Percentiles rank a stretch among this genome's conserved stretches.
phyloP scores from a whole-genome alignment of 306 rosid species.

The Vigna hirtella region DNA sequence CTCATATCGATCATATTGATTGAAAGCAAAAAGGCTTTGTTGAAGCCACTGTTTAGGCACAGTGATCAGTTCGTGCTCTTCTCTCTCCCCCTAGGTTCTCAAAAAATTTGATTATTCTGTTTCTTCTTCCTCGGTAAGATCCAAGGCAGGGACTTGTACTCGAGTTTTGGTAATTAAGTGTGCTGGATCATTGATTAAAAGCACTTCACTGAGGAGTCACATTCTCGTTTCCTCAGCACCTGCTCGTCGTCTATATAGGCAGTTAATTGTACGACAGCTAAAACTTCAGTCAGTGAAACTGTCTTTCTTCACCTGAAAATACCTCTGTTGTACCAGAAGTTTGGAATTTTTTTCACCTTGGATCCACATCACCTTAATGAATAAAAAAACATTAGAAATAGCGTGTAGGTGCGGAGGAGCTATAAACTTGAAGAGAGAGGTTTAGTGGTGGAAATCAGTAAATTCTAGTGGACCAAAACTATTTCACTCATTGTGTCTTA shows the following conservation, averaged over 20 bases:
- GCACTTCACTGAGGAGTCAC: constrained; percentile 49
- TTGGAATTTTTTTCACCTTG: constrained; percentile 30
- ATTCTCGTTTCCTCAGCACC: constrained; percentile 46
- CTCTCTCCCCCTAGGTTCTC: constrained; percentile 36
- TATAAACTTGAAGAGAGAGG: constrained; percentile 17
- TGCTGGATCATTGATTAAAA: constrained; percentile 41
- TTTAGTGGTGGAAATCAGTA: constrained; percentile 35
- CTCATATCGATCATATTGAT: constrained; percentile 32
- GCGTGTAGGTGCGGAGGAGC: constrained; percentile 1
- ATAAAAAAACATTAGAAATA: constrained; percentile 4
- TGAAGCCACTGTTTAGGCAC: constrained; percentile 48
- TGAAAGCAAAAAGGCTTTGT: constrained; percentile 40
- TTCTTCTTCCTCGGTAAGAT: constrained; percentile 26
- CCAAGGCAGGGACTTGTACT: constrained; percentile 42
- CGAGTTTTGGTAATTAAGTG: constrained; percentile 40
- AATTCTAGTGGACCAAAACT: constrained; percentile 10
- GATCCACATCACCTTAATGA: constrained; percentile 10
- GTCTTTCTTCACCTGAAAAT: constrained; percentile 47
- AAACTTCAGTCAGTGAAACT: constrained; percentile 44
- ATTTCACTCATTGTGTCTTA: constrained; percentile 30
- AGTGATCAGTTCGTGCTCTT: constrained; percentile 38
- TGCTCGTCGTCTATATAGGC: constrained; percentile 48
- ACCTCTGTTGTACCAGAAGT: constrained; percentile 38
- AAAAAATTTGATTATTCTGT: constrained; percentile 41
- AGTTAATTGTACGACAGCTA: constrained; percentile 38